Conservation (phyloP, 129 eudicot species). For the Escallonia herrerae region DNA sequence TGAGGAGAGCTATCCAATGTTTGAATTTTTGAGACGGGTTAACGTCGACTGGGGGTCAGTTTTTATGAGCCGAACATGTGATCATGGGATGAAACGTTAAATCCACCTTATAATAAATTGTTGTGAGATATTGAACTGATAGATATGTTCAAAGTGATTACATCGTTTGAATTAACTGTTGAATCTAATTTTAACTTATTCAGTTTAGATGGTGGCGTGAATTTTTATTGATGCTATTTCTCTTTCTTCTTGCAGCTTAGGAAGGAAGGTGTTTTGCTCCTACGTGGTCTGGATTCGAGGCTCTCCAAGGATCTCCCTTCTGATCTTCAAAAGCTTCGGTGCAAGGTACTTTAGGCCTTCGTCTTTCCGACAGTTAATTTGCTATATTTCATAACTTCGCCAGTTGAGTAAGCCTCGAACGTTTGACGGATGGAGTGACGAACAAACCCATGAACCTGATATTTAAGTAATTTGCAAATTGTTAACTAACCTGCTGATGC, state of each 20-base stretch:
- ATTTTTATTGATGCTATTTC: neutral
- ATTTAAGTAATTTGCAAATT: neutral
- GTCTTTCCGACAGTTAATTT: neutral
- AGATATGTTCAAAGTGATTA: too few relatives aligned
- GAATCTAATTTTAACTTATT: too few relatives aligned
- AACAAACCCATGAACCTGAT: neutral
- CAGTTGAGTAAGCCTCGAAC: neutral
- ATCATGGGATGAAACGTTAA: too few relatives aligned
- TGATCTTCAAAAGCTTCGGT: constrained; percentile 95
- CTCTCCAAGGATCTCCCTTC: constrained; percentile 94
- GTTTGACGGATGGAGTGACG: neutral
- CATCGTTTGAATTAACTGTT: too few relatives aligned
- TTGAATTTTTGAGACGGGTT: too few relatives aligned
- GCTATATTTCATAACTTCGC: neutral
- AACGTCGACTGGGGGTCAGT: too few relatives aligned
- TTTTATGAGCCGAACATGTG: too few relatives aligned
- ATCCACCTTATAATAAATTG: too few relatives aligned
- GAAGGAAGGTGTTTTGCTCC: constrained; percentile 75
- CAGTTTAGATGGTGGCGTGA: neutral
- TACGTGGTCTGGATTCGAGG: constrained; percentile 90
- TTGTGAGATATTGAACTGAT: too few relatives aligned
- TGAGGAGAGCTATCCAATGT: too few relatives aligned
- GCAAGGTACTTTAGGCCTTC: constrained; percentile 55
- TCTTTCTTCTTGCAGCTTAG: constrained; percentile 58
- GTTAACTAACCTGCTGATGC: too few relatives aligned